These are phyloP conservation scores for Jacaranda mimosifolia DNA, from an alignment of 257 asterid genomes.

Conservation along the genomic window DNA sequence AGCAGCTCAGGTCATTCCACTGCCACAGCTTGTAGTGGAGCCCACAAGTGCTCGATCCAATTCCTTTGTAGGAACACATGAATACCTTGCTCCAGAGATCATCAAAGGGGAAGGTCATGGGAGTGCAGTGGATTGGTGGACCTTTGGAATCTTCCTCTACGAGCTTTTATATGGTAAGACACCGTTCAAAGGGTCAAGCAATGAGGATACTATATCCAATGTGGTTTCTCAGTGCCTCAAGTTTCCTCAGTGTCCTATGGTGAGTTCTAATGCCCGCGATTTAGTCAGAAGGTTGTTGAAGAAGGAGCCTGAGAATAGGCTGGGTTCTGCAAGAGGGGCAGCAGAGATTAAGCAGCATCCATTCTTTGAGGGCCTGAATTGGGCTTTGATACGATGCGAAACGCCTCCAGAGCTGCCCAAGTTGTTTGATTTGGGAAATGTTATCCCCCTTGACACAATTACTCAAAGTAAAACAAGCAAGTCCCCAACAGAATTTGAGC, in stretches of 20 bases:
- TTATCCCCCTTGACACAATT: slow-evolving; percentile 22
- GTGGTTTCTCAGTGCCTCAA: slow-evolving; percentile 68
- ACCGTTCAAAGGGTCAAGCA: slow-evolving; percentile 74
- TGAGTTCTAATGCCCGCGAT: slow-evolving; percentile 71
- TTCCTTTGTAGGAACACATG: slow-evolving; percentile 94
- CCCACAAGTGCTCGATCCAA: slow-evolving; percentile 82
- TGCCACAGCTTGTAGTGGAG: slow-evolving; percentile 85
- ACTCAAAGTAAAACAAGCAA: slow-evolving; percentile 35
- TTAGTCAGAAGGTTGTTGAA: slow-evolving; percentile 62
- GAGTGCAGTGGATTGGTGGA: slow-evolving; percentile 97
- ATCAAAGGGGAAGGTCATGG: slow-evolving; percentile 93
- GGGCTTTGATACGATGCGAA: slow-evolving; percentile 80
- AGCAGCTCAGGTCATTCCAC: slow-evolving; percentile 56
- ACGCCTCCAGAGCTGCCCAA: slow-evolving; percentile 82
- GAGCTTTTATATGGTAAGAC: slow-evolving; percentile 84
- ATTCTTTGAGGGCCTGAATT: slow-evolving; percentile 80
- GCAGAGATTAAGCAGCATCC: slow-evolving; percentile 83
- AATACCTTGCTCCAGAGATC: slow-evolving; percentile 91
- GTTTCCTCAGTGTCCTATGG: slow-evolving; percentile 70
- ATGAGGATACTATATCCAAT: slow-evolving; percentile 77
- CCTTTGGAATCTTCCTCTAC: slow-evolving; percentile 73
- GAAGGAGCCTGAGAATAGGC: slow-evolving; percentile 78
- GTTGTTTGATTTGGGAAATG: slow-evolving; percentile 52
- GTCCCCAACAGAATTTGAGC: slow-evolving; percentile 32
- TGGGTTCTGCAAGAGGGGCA: slow-evolving; percentile 79